Evolutionary conservation across 768 basidiomycete species (phyloP).

Genomic region (Kwoniella shandongensis): DNA sequence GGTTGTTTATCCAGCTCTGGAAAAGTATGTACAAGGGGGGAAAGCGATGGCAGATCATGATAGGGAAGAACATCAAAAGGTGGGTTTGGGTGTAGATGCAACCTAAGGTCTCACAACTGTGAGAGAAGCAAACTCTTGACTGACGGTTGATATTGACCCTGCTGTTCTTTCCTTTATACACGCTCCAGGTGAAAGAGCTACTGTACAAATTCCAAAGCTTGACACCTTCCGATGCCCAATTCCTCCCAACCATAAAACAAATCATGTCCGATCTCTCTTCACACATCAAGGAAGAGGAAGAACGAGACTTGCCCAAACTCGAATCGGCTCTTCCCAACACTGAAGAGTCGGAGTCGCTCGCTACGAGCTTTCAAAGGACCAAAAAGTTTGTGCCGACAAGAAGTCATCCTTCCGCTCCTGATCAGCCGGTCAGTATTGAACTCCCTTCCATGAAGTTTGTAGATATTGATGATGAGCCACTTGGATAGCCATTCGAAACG

Average conservation of each 20-base stretch:
- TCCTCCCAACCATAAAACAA: slow-evolving; percentile 20
- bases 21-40: slow-evolving; percentile 22
- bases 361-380: slow-evolving; percentile 21
- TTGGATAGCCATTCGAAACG: slow-evolving; percentile 29
- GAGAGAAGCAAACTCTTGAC: too few species aligned
- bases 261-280: slow-evolving; percentile 13
- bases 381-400: slow-evolving; percentile 36
- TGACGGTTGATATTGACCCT: not conserved
- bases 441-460: too few species aligned
- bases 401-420: slow-evolving; percentile 27
- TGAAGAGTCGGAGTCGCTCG: slow-evolving; percentile 14
- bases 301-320: slow-evolving; percentile 24
- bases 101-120: too few species aligned
- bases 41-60: slow-evolving; percentile 29
- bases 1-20: slow-evolving; percentile 30
- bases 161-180: not conserved
- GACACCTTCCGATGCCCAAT: slow-evolving; percentile 12
- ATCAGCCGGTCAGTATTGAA: slow-evolving; percentile 29
- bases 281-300: slow-evolving; percentile 31
- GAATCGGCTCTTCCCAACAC: slow-evolving; percentile 11
- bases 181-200: slow-evolving; percentile 20
- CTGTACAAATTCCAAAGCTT: slow-evolving; percentile 31
- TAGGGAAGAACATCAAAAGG: slow-evolving; percentile 17
- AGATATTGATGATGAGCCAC: too few species aligned
- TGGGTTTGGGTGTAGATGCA: slow-evolving; percentile 7